Percentiles rank a stretch among this genome's conserved stretches.
phyloP scores from a whole-genome alignment of 2,329 filamentous ascomycete genomes.

The Trichoderma semiorbis region DNA sequence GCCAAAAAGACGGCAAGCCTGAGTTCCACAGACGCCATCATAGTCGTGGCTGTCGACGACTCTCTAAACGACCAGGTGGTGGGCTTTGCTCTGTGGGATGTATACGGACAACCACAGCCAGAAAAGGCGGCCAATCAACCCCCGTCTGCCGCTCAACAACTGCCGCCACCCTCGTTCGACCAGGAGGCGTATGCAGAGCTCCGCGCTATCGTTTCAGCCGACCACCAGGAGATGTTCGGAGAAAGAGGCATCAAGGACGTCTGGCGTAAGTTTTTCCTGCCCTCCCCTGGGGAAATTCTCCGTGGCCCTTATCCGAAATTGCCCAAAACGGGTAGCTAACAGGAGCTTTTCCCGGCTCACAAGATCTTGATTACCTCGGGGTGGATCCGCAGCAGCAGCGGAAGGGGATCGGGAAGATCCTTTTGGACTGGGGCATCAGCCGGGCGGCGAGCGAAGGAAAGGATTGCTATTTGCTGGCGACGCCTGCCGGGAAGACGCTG shows the following conservation, averaged over 20 bases:
- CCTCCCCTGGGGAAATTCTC: not conserved
- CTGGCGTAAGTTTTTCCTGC: conserved; percentile 19
- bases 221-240: conserved; percentile 19
- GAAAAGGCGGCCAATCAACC: conserved; percentile 10
- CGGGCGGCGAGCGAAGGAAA: conserved; percentile 13
- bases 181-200: conserved; percentile 18
- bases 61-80: conserved; percentile 18
- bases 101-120: not conserved
- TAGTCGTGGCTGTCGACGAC: conserved; percentile 23
- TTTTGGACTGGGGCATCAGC: conserved; percentile 21
- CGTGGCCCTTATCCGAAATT: not conserved
- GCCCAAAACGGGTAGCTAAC: not conserved
- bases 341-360: not conserved
- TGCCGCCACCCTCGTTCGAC: conserved; percentile 18
- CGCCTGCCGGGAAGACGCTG: conserved; percentile 17
- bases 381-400: conserved; percentile 21
- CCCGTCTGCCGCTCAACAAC: not conserved
- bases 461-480: conserved; percentile 20
- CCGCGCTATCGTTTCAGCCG: conserved; percentile 8
- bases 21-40: conserved; percentile 12
- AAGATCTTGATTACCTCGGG: conserved; percentile 22
- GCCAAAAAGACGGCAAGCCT: conserved; percentile 20
- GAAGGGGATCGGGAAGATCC: conserved; percentile 22
- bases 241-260: conserved; percentile 18
- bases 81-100: conserved; percentile 24